Base-by-base conservation (phyloP, 768 basidiomycete genomes). In the Pisolithus orientalis region DNA sequence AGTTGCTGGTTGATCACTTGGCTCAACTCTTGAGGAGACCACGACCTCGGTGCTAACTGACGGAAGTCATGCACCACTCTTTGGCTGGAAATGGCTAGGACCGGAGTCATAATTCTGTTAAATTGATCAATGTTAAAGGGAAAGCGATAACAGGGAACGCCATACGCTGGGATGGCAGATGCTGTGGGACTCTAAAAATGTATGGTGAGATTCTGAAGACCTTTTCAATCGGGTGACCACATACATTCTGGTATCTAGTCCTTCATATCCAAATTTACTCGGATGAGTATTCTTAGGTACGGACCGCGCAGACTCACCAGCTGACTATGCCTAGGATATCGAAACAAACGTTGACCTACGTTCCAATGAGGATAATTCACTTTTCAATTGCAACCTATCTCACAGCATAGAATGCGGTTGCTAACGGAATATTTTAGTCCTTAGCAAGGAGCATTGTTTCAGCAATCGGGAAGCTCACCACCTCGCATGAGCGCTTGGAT, bases 51-150 rank as follows among this genome's bases (percentile, higher is more conserved):
- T 10, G 24, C 31, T 16, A 50, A 16, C 27, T 39, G 24, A 32
- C 50, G 50, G 4, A 51, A 31, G 50, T 51, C 37, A 37, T 43
- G 43, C 8, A 45, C 50, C 28, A 50, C 39, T 31, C 40, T 21
- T 13, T 50, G 49, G 10, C 27, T 16, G 29, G 3, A 28, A 29
- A 45, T 45, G 40, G 16, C 10, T 8, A 46, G 37, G 24, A 6
- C 32, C 25, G 17, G 46, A n/a, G 16, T 31, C 4, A 25, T 47
- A 45, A 48, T 32, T 38, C 21, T 55, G 53, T 43, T 39, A 31
- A 14, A 28, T 14, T 45, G 29, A 17, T 45, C 28, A 45, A 14
- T 11, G 5, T 45, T 8, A 13, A 44, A 27, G 13, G 28, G 28
- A 31, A 14, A 21, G 6, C 6, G 16, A 7, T 14, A 10, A 44